Evolutionary conservation across 176 grass and related monocot species (phyloP).

Genomic region (Guadua angustifolia): DNA sequence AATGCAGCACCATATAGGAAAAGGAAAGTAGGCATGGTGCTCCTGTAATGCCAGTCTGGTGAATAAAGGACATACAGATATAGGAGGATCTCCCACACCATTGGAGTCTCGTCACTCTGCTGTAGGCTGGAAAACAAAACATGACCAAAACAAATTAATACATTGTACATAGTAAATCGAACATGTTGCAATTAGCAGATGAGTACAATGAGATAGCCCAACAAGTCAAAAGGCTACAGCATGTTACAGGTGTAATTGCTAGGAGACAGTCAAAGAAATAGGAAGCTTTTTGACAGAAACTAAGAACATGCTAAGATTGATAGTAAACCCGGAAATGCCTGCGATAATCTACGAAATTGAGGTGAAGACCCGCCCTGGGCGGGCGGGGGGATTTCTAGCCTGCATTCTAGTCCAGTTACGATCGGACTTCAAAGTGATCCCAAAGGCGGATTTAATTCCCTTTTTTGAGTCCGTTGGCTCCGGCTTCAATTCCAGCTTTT

Average conservation of each 20-base stretch:
- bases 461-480: no score
- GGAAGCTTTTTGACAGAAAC: neutral
- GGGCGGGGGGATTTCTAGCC: neutral
- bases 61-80: constrained; percentile 93
- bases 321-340: neutral
- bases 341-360: neutral
- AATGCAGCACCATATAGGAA: constrained; percentile 82
- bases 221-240: neutral
- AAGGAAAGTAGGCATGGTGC: constrained; percentile 92
- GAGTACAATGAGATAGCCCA: neutral
- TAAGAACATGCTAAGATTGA: neutral
- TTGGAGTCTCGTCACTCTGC: constrained; percentile 89
- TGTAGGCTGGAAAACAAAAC: constrained; percentile 62
- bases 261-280: neutral
- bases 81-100: constrained; percentile 88
- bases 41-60: constrained; percentile 86
- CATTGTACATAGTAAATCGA: neutral
- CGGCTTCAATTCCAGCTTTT: no score
- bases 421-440: no score
- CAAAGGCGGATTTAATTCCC: no score
- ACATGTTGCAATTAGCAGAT: neutral
- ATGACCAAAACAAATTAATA: constrained; percentile 36
- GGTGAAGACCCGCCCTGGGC: no score
- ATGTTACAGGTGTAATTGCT: neutral
- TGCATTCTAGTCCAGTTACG: neutral